phyloP scores from a whole-genome alignment of 371 early-diverging fungal species.

The Mortierella polycephala region DNA sequence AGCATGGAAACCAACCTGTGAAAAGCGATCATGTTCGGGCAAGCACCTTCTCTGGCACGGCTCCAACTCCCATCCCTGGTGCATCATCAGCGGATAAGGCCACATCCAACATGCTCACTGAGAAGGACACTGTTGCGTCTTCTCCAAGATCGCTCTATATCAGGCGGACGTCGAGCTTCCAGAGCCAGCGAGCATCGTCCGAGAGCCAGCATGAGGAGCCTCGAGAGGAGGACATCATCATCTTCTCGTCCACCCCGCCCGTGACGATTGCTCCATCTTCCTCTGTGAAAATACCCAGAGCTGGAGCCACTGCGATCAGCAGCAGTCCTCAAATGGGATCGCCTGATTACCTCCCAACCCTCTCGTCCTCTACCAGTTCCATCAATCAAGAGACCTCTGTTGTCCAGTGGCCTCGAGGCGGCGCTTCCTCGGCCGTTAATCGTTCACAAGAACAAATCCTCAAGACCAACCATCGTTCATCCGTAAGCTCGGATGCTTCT shows the following conservation, averaged over 20 bases:
- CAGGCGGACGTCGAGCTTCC: constrained; percentile 47
- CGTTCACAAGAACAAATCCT: constrained; percentile 50
- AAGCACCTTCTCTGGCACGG: not conserved
- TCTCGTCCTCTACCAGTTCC: constrained; percentile 16
- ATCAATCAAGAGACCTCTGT: constrained; percentile 35
- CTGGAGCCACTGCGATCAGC: not conserved
- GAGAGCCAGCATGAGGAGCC: constrained; percentile 17
- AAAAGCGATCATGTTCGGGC: not conserved
- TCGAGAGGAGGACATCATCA: constrained; percentile 46
- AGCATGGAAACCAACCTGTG: not conserved
- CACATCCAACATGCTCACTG: not conserved
- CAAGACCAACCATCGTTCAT: constrained; percentile 32
- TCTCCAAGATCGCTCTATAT: constrained; percentile 30
- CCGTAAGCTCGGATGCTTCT: constrained; percentile 41
- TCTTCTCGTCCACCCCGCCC: constrained; percentile 49
- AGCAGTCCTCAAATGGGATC: constrained; percentile 36
- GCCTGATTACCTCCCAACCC: constrained; percentile 23
- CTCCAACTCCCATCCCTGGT: not conserved
- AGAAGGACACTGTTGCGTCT: not conserved
- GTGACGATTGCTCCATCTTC: constrained; percentile 39
- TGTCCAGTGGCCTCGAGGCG: constrained; percentile 50
- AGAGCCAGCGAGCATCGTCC: constrained; percentile 11
- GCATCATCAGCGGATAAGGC: no score
- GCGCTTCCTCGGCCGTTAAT: constrained; percentile 39
- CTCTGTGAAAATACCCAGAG: constrained; percentile 27